Evolutionary conservation across 2,329 filamentous ascomycete genomes (phyloP), one percentile per base, ranked within the genome.

Genomic region (Graphiopsis chlorocephala): DNA sequence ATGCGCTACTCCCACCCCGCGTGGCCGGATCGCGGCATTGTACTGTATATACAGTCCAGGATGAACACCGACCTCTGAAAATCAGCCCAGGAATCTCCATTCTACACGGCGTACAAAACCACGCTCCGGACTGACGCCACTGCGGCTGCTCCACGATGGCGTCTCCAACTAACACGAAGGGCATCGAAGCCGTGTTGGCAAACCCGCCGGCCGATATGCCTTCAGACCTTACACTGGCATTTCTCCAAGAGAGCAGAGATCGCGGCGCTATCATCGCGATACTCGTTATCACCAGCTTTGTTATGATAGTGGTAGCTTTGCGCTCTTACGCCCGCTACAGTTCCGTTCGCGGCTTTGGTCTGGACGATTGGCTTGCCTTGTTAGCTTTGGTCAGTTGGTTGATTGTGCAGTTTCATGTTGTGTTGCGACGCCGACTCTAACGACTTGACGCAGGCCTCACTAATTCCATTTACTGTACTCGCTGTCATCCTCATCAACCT

Each of bases 401-500:
- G 17, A 38, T 5, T 42, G 17, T 17, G 35, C 35, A 42, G 4
- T 60, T 11, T 42, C 57, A 12, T 48, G 26, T 20, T 25, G 20
- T 26, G 8, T 26, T 12, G 8, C 10, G 23, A 14, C 17, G 20
- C 20, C 5, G 5, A 15, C 10, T 31, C 45, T 61, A 45, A 61
- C 29, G 26, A 15, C 8, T 4, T 71, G 14, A 71, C 75, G 20
- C 76, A 66, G 63, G 17, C 42, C 4, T 57, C 47, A 20, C 65
- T 81, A 47, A 78, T 82, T 15, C 69, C 76, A 25, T 83, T 84
- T 52, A 77, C 80, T 26, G 78, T 73, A 4, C 70, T 84, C 11
- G 75, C 73, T 68, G 75, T 83, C 50, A 67, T 77, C 31, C 74
- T 84, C 52, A 84, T 84, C 68, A 67, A 78, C 2, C 68, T 84